Evolutionary conservation across 306 rosid genomes (phyloP).

Genomic region (Neltuma alba): DNA sequence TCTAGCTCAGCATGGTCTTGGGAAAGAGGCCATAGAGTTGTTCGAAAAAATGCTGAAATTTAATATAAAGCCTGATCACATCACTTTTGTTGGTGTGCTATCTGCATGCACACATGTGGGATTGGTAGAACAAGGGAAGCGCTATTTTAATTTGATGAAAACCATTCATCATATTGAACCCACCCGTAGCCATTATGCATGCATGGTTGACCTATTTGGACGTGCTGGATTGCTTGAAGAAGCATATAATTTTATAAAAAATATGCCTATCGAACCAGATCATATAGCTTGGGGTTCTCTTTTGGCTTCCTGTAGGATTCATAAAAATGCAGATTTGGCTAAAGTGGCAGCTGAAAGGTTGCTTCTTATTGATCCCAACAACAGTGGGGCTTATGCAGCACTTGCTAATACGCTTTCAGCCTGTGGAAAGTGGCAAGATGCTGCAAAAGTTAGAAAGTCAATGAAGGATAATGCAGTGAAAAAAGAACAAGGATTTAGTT

Average conservation of each 20-base stretch:
- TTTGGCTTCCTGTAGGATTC: constrained; percentile 77
- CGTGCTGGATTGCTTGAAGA: constrained; percentile 90
- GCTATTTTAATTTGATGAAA: constrained; percentile 72
- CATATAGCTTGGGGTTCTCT: constrained; percentile 85
- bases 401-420: constrained; percentile 87
- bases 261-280: constrained; percentile 83
- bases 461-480: constrained; percentile 88
- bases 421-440: constrained; percentile 79
- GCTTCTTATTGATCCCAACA: constrained; percentile 79
- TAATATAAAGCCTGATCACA: constrained; percentile 74
- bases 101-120: constrained; percentile 88
- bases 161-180: constrained; percentile 73
- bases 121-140: constrained; percentile 69
- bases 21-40: constrained; percentile 77
- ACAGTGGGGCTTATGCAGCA: constrained; percentile 81
- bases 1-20: constrained; percentile 88
- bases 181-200: constrained; percentile 74
- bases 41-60: constrained; percentile 76
- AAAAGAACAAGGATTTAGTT: constrained; percentile 86
- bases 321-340: constrained; percentile 72
- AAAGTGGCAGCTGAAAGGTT: constrained; percentile 76
- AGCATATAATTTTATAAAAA: constrained; percentile 61
- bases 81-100: constrained; percentile 86
- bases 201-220: constrained; percentile 82
- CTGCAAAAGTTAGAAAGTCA: constrained; percentile 78